Percentiles rank a stretch among this genome's conserved stretches.
Conservation (phyloP, 768 basidiomycete species). For the Hygrophoropsis aurantiaca region DNA sequence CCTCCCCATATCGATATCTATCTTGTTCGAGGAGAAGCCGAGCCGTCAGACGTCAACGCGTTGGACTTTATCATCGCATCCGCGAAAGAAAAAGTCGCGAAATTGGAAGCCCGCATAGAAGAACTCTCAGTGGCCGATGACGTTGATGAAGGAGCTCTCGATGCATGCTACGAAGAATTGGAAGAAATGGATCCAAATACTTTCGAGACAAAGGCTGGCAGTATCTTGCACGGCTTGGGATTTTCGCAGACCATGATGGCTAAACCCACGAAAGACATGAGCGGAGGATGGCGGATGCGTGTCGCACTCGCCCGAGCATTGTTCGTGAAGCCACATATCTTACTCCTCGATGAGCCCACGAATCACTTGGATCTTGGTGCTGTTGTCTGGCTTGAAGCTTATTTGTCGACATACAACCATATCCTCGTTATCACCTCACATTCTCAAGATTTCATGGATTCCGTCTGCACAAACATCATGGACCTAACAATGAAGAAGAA, state of each 20-base stretch:
- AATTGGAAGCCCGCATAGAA: slow-evolving; percentile 91
- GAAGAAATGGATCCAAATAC: slow-evolving; percentile 96
- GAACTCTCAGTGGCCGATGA: slow-evolving; percentile 87
- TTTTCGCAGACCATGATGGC: slow-evolving; percentile 92
- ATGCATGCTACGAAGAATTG: slow-evolving; percentile 89
- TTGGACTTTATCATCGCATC: slow-evolving; percentile 94
- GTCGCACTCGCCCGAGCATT: slow-evolving; percentile 94
- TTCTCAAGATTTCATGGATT: slow-evolving; percentile 99
- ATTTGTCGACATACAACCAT: slow-evolving; percentile 97
- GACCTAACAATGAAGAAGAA: slow-evolving; percentile 92
- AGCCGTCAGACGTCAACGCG: slow-evolving; percentile 94
- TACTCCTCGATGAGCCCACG: slow-evolving; percentile 91
- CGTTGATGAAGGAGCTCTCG: slow-evolving; percentile 85
- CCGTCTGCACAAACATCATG: slow-evolving; percentile 97
- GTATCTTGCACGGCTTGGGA: slow-evolving; percentile 96
- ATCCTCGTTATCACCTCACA: slow-evolving; percentile 97
- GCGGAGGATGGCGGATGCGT: slow-evolving; percentile 99
- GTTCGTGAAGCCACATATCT: slow-evolving; percentile 94
- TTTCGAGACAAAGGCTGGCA: slow-evolving; percentile 94
- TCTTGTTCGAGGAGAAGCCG: slow-evolving; percentile 93
- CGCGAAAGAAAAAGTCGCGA: slow-evolving; percentile 89
- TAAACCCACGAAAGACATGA: slow-evolving; percentile 97
- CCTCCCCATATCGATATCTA: slow-evolving; percentile 97
- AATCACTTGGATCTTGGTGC: slow-evolving; percentile 96
- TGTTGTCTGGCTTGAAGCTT: slow-evolving; percentile 98